Evolutionary conservation across 805 yeast species (phyloP).

Genomic region (Yarrowia alimentaria): DNA sequence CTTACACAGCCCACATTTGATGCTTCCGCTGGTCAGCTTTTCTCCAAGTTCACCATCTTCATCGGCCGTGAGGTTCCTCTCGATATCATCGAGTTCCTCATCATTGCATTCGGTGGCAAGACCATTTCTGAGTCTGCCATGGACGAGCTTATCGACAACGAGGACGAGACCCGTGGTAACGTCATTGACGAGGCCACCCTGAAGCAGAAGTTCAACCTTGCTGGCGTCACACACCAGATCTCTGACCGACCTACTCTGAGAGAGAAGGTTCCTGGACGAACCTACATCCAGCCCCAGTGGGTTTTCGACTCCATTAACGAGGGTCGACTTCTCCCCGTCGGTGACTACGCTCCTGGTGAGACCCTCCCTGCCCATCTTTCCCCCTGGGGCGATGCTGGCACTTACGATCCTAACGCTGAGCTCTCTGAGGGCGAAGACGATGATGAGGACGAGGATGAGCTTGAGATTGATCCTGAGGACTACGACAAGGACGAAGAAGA

Average conservation of each 20-base stretch:
- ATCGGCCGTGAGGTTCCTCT: slow-evolving; percentile 95
- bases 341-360: slow-evolving; percentile 89
- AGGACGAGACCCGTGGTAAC: slow-evolving; percentile 47
- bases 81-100: slow-evolving; percentile 83
- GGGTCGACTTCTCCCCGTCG: slow-evolving; percentile 69
- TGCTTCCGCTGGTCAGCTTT: slow-evolving; percentile 49
- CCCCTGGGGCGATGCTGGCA: slow-evolving; percentile 97
- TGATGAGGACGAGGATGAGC: slow-evolving; percentile 54
- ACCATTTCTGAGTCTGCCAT: slow-evolving; percentile 82
- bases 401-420: slow-evolving; percentile 76
- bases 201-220: slow-evolving; percentile 50
- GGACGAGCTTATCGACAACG: slow-evolving; percentile 61
- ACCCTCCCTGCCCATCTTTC: slow-evolving; percentile 93
- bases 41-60: slow-evolving; percentile 73
- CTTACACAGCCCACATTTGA: slow-evolving; percentile 60
- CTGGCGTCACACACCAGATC: slow-evolving; percentile 84
- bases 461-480: slow-evolving; percentile 52
- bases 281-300: slow-evolving; percentile 98
- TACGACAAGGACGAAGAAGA: slow-evolving; percentile 48
- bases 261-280: slow-evolving; percentile 82
- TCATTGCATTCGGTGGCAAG: slow-evolving; percentile 82
- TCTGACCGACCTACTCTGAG: slow-evolving; percentile 84
- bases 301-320: slow-evolving; percentile 87
- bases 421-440: slow-evolving; percentile 51
- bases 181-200: slow-evolving; percentile 37